Base-by-base conservation (phyloP, 176 grass and related monocot genomes). In the Musa beccarii region DNA sequence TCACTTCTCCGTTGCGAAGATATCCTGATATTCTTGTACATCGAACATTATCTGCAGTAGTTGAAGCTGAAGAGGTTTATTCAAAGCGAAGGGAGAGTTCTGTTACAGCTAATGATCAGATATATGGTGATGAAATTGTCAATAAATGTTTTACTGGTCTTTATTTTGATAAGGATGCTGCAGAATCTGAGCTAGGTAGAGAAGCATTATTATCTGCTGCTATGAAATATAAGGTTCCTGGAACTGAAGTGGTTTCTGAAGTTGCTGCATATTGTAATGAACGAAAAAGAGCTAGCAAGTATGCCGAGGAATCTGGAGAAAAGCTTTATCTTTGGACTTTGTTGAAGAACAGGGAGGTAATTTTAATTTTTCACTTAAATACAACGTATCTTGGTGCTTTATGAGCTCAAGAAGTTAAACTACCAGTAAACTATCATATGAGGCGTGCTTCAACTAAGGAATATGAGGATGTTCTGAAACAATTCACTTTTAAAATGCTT, bases 1-100 rank as follows among this genome's bases (percentile, higher is more conserved):
- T 98, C 53, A 98, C 90, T 63, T 98, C 95, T 10, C 95, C 95
- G 17, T 85, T 98, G 72, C 74, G 90, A 81, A 89, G 95, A 81
- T 98, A 98, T 77, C 84, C 95, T 78, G 95, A 98, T 86, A 89
- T 98, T 83, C 82, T 98, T 81, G 95, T 98, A 71, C 95, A 98
- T 72, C 88, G 90, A 78, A 93, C 80, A 78, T 76, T 98, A 68
- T 87, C 75, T 81, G 95, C 95, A 50, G 86, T 87, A 71, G 71
- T 93, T 70, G 90, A 91, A 59, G 90, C 95, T 79, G 95, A 97
- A 71, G 73, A 87, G 75, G 62, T 69, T 72, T 96, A 84, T 92
- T 53, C 81, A 59, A 90, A 96, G 78, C 75, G 79, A 73, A 90
- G 75, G 49, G 77, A 81, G 69, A 49, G 17, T 86, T 11, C 52